Conservation (phyloP, 352 stramenopile species). For the Pythium folliculosum region DNA sequence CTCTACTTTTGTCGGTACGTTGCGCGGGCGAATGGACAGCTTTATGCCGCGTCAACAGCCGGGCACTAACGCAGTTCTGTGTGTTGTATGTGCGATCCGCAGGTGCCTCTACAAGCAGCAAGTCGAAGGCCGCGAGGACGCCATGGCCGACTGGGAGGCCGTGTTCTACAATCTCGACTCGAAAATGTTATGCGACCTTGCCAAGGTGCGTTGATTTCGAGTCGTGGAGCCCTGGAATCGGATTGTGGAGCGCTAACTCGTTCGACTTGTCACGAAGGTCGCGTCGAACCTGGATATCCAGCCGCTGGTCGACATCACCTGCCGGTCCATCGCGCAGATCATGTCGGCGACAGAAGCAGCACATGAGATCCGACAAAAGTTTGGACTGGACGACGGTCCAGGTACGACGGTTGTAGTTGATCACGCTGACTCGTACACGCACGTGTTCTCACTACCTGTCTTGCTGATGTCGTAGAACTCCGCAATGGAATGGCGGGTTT, state of each 20-base stretch:
- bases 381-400: conserved; percentile 62
- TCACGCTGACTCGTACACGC: too few relatives aligned
- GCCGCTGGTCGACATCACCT: conserved; percentile 77
- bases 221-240: not conserved
- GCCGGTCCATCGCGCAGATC: conserved; percentile 80
- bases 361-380: conserved; percentile 77
- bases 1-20: conserved; percentile 72
- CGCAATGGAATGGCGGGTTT: conserved; percentile 64
- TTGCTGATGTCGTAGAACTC: conserved; percentile 33
- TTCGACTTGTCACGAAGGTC: conserved; percentile 29
- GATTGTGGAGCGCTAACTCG: not conserved
- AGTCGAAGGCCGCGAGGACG: conserved; percentile 57
- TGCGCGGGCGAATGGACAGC: not conserved
- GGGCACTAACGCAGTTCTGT: too few relatives aligned
- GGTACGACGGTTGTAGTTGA: conserved; percentile 19
- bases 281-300: conserved; percentile 83
- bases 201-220: conserved; percentile 40
- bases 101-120: conserved; percentile 77
- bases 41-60: not conserved
- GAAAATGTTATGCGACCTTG: conserved; percentile 76
- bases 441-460: too few relatives aligned
- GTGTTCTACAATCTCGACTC: conserved; percentile 73
- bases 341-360: conserved; percentile 81
- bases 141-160: conserved; percentile 67
- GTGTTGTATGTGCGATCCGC: not conserved